phyloP scores from a whole-genome alignment of 139 green algal genomes.

The Chlamydomonas urium region DNA sequence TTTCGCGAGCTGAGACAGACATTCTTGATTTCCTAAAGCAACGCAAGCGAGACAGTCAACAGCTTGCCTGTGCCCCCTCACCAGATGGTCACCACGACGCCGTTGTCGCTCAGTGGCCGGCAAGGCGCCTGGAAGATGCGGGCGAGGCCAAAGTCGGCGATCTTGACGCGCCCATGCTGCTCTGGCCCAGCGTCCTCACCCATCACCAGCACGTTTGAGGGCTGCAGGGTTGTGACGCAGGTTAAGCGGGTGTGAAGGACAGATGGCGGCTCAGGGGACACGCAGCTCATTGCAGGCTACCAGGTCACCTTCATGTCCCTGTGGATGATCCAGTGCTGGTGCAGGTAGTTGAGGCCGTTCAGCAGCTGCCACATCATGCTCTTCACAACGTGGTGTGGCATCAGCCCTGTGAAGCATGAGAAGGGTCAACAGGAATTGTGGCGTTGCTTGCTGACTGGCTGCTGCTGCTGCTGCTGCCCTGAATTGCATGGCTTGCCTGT shows the following conservation, averaged over 20 bases:
- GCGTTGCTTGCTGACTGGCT: background rate
- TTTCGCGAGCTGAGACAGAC: too few species aligned
- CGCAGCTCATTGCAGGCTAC: background rate
- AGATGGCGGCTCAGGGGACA: background rate
- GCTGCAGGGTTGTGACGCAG: conserved; percentile 43
- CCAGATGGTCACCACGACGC: conserved; percentile 82
- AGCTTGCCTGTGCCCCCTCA: conserved; percentile 47
- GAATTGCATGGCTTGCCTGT: background rate
- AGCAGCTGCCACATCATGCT: conserved; percentile 71
- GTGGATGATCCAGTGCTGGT: conserved; percentile 75
- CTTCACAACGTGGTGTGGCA: conserved; percentile 61
- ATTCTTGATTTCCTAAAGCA: background rate
- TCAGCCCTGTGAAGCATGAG: conserved; percentile 28
- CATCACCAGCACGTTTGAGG: conserved; percentile 73
- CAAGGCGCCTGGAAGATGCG: conserved; percentile 54
- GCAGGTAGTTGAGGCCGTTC: conserved; percentile 60
- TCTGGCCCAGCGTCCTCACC: conserved; percentile 35
- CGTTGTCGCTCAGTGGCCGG: conserved; percentile 63
- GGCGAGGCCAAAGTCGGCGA: conserved; percentile 65
- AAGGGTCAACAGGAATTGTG: background rate
- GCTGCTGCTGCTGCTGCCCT: background rate
- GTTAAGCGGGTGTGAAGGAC: conserved; percentile 1
- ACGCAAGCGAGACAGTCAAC: background rate
- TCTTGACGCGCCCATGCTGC: conserved; percentile 49
- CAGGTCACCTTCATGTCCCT: conserved; percentile 62